A percentile compares a stretch with the other conserved stretches of the same genome.
Evolutionary conservation across 1,284 basidiomycete genomes (phyloP).

Genomic region (Apiotrichum akiyoshidainum): DNA sequence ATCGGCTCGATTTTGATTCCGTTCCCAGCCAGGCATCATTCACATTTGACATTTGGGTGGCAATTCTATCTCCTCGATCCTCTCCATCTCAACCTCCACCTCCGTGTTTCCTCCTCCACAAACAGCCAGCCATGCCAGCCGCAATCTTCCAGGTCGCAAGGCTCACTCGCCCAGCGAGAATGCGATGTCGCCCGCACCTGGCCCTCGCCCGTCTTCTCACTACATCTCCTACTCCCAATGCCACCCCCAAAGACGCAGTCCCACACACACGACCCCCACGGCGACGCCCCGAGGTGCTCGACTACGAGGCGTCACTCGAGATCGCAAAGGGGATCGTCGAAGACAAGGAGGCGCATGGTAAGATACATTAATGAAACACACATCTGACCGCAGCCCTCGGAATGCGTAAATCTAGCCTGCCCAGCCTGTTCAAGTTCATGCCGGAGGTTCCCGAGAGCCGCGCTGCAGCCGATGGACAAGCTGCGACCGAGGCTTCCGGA

Average conservation of each 20-base stretch:
- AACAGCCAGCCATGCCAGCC: background rate
- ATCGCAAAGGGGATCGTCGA: background rate
- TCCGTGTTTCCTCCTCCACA: background rate
- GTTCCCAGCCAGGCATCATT: too few species aligned
- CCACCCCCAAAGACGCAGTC: background rate
- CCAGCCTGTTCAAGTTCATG: slow-evolving; percentile 22
- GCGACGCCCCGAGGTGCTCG: slow-evolving; percentile 1
- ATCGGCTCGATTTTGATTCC: too few species aligned
- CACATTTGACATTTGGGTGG: too few species aligned
- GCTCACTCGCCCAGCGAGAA: slow-evolving; percentile 9
- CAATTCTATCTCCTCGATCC: background rate
- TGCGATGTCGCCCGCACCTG: slow-evolving; percentile 3
- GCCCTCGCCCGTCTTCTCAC: background rate
- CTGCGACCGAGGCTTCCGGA: background rate
- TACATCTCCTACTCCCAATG: background rate
- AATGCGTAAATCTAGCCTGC: slow-evolving; percentile 16
- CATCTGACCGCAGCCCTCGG: slow-evolving; percentile 6
- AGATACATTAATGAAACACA: background rate
- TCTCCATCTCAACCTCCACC: background rate
- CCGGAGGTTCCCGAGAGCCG: slow-evolving; percentile 2
- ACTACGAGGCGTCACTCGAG: slow-evolving; percentile 7
- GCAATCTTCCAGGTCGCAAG: slow-evolving; percentile 13
- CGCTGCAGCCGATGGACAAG: background rate
- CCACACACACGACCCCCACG: too few species aligned
- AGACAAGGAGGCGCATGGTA: background rate